Base-by-base conservation (phyloP, 2,329 filamentous ascomycete genomes). In the Ophiocordyceps camponoti-saundersi region DNA sequence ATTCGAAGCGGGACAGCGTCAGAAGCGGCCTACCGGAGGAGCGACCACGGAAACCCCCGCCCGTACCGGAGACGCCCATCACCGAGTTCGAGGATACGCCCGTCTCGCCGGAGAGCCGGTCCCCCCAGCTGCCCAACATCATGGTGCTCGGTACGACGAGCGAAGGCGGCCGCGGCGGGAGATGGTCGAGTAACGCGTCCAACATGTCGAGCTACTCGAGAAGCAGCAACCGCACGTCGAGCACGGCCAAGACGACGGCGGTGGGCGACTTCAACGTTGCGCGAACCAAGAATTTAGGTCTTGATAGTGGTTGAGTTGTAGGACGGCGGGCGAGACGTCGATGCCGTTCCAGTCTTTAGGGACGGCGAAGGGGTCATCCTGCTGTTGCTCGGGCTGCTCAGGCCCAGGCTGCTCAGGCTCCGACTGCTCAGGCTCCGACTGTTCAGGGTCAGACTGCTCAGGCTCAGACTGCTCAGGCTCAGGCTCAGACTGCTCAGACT, bases 71-170 rank as follows among this genome's bases (percentile, higher is more conserved):
- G 65, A 96, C 89, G 0, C 89, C 89, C 0, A 90, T 90, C 1
- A 96, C 89, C 5, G 88, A 95, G 54, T 95, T 95, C 55, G 90
- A 95, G 61, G 89, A 96, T 58, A 87, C 83, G 0, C 81, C 85
- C 4, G 77, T 87, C 42, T 93, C 88, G 0, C 83, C 84, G 0
- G 85, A 90, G 48, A 85, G 85, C 53, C 77, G 81, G 42, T 82
- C 76, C 8, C 77, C 81, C 0, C 80, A 79, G 39, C 76, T 88
- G 47, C 89, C 87, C 6, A 93, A 95, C 57, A 95, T 95, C 54
- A 72, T 95, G 46, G 81, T 95, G 0, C 73, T 95, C 0, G 87
- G 87, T 3, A 83, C 86, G 5, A 72, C 70, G 32, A 72, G 69
- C 43, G 74, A 78, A 22, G 66, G 67, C 36, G 65, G 70, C n/a